A percentile compares a stretch with the other conserved stretches of the same genome.
These are phyloP conservation scores for Vitis hybrid DNA, from an alignment of 177 flowering plant species.

Conservation along the genomic window DNA sequence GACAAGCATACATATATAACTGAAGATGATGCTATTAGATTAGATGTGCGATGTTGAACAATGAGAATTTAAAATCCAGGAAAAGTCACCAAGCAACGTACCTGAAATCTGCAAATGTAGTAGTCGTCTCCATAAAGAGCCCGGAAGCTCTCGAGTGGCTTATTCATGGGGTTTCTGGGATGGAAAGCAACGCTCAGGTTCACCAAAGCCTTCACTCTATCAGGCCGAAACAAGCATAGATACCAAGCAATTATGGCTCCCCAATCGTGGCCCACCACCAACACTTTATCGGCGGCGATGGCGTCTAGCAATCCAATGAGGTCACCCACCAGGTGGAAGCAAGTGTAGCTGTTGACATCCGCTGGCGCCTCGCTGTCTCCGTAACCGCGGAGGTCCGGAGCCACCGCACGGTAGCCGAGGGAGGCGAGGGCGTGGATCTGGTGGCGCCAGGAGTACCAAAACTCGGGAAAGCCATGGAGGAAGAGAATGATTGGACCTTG, in stretches of 20 bases:
- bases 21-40: too few relatives aligned
- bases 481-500: conserved; percentile 55
- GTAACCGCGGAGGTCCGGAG: conserved; percentile 80
- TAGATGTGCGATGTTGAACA: too few relatives aligned
- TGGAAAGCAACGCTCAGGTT: conserved; percentile 46
- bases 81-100: conserved; percentile 2
- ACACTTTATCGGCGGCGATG: conserved; percentile 47
- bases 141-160: conserved; percentile 23
- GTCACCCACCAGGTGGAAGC: conserved; percentile 62
- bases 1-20: too few relatives aligned
- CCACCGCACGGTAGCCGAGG: conserved; percentile 70
- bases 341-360: conserved; percentile 36
- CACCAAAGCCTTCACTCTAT: conserved; percentile 61
- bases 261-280: conserved; percentile 68
- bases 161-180: conserved; percentile 35
- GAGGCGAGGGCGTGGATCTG: conserved; percentile 55
- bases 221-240: conserved; percentile 58
- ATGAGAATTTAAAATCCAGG: too few relatives aligned
- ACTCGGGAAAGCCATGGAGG: conserved; percentile 75
- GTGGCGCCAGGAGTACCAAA: conserved; percentile 87
- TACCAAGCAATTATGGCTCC: conserved; percentile 60
- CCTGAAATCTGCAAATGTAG: conserved; percentile 73
- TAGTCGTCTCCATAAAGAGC: conserved; percentile 56
- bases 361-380: conserved; percentile 70
- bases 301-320: conserved; percentile 59